Base-by-base conservation (phyloP, 208 protist species). In the Kentomonas sorsogonicus region DNA sequence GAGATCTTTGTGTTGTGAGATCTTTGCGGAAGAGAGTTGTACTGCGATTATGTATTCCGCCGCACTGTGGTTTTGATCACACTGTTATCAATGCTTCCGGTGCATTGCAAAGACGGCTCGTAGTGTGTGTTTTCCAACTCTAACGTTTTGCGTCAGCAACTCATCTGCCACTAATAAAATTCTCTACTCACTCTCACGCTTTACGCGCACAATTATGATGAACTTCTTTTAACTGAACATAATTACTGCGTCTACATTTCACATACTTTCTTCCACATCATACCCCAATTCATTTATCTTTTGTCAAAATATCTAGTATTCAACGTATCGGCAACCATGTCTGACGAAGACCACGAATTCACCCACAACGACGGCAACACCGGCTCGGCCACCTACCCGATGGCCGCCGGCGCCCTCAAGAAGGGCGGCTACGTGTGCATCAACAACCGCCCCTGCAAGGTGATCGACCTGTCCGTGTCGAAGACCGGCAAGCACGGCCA, bases 401-500 rank as follows among this genome's bases (percentile, higher is more conserved):
- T 87, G 48, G 71, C 89, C 41, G 84, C 87, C 59, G 92, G 92
- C 53, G 77, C 83, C 10, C 62, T 97, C 34, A 96, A 95, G 70
- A 97, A 97, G 72, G 88, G 88, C 31, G 82, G 83, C 30, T 87
- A 92, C 63, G 63, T 95, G 45, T 81, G 80, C 65, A 95, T 97
- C 59, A 95, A 97, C 63, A 63, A 69, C 53, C 77, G 77, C 26
- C 97, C 98, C 48, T 99, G 97, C 85, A 99, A 98, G 79, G 88
- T 99, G 41, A 96, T 98, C 58, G 97, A 98, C 64, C 92, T 97
- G 69, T 98, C 91, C 45, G 98, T 97, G 22, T 99, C 97, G 38
- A 99, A 98, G 86, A 98, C 97, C 50, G 98, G 98, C 61, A 99
- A 99, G 86, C 98, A 99, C 80, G 98, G 98, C 63, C 94, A 98